These are phyloP conservation scores for Fusarium armeniacum DNA, from an alignment of 2,329 filamentous ascomycete genomes.

Conservation along the genomic window DNA sequence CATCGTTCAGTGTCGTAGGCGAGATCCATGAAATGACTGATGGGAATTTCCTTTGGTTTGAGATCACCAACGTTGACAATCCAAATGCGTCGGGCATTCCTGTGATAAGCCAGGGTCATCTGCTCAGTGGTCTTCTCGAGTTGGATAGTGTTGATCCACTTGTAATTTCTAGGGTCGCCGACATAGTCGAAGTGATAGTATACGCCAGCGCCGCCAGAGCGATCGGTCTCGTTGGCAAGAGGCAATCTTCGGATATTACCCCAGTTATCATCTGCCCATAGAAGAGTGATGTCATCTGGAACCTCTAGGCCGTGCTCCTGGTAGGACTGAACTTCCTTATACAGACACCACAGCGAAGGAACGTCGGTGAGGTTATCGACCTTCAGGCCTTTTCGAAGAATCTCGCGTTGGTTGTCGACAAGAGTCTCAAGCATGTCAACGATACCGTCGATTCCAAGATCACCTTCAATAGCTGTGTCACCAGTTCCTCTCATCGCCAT, in stretches of 20 bases:
- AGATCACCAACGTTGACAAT: constrained; percentile 74
- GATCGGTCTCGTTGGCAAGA: constrained; percentile 64
- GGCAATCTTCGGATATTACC: constrained; percentile 72
- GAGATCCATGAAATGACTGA: constrained; percentile 69
- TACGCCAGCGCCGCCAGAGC: constrained; percentile 71
- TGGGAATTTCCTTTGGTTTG: constrained; percentile 69
- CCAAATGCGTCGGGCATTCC: constrained; percentile 68
- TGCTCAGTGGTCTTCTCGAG: constrained; percentile 51
- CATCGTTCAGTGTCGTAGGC: constrained; percentile 66
- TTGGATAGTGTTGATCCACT: constrained; percentile 68
- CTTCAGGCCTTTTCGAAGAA: constrained; percentile 33
- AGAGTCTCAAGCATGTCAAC: constrained; percentile 53
- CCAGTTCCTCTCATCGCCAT: constrained; percentile 79
- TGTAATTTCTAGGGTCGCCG: constrained; percentile 71
- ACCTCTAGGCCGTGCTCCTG: constrained; percentile 71
- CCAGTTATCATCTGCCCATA: constrained; percentile 76
- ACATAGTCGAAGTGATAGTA: constrained; percentile 74
- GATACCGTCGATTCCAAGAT: constrained; percentile 59
- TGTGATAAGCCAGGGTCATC: constrained; percentile 65
- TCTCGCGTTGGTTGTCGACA: constrained; percentile 56
- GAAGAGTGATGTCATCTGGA: constrained; percentile 72
- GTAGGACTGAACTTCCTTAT: constrained; percentile 76
- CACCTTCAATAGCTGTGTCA: constrained; percentile 72
- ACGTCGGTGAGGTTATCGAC: constrained; percentile 29
- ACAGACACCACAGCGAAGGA: constrained; percentile 73